Base-by-base conservation (phyloP, 805 yeast species). In the Ogataea trehalophila region DNA sequence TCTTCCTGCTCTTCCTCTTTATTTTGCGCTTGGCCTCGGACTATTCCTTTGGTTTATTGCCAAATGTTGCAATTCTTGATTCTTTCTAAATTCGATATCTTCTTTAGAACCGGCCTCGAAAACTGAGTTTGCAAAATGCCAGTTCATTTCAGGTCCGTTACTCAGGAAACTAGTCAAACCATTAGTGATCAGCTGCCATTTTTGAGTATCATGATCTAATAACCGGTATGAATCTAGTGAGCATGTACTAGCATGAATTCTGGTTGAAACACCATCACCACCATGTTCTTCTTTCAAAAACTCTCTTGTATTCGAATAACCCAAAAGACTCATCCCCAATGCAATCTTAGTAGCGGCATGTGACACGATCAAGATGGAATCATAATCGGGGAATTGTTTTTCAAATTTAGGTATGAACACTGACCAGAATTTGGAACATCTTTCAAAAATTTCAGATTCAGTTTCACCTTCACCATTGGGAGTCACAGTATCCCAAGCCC, bases 321-420 rank as follows among this genome's bases (percentile, higher is more conserved):
- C 81, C 58, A 85, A 60, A 15, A 92, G 69, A 0, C 86, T 76
- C 80, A 88, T 79, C 4, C 97, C 97, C 16, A 92, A 69, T 0
- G 95, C 91, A 50, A 90, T 88, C 63, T 89, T 88, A 5, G 95
- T 77, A 3, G 98, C 97, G 1, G 98, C 99, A 67, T 94, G 98
- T 4, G 96, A 82, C 26, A 88, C 82, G n/a, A 92, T 68, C 20
- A 94, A 58, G 7, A 94, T 70, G 0, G 81, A 72, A 35, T 81
- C 79, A 33, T 80, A 70, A 2, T 80, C 69, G 0, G 96, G 95
- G 57, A 68, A 76, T 49, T 74, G 68, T 7, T 58, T 49, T 52
- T 83, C 85, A 45, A 87, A 72, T 43, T 68, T 71, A 2, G 83
- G 79, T 2, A 88, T 65, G 55, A 92, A 80, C 34, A 60, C 60